Conservation (phyloP, 352 stramenopile genomes). For the Chrysophaeum taylorii region DNA sequence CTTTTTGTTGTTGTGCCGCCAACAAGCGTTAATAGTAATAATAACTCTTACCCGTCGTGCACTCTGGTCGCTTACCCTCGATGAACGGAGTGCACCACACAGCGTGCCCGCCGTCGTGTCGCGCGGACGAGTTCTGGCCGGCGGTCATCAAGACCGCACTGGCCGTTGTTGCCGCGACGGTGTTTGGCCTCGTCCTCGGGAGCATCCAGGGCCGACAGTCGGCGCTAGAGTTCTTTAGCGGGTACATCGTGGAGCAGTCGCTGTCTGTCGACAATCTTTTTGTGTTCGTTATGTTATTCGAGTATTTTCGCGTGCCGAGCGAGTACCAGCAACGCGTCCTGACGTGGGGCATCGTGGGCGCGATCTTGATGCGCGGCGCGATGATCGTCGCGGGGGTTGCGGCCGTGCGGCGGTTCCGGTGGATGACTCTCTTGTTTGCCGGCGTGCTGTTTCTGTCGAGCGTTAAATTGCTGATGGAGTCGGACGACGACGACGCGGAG, state of each 20-base stretch:
- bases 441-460: constrained; percentile 36
- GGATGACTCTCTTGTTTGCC: constrained; percentile 38
- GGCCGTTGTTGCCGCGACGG: neutral
- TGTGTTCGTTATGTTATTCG: constrained; percentile 51
- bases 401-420: constrained; percentile 35
- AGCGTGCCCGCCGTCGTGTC: too few species aligned
- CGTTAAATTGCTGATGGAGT: constrained; percentile 36
- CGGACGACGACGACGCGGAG: constrained; percentile 27
- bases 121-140: neutral
- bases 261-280: constrained; percentile 52
- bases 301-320: constrained; percentile 47
- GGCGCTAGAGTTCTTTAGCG: constrained; percentile 41
- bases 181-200: constrained; percentile 22
- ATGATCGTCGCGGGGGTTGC: constrained; percentile 44
- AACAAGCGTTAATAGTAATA: too few species aligned
- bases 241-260: constrained; percentile 48
- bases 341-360: constrained; percentile 40
- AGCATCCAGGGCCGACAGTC: constrained; percentile 14
- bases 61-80: too few species aligned
- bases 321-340: constrained; percentile 32
- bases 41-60: too few species aligned
- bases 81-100: too few species aligned
- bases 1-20: too few species aligned
- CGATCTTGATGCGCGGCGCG: constrained; percentile 39
- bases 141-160: constrained; percentile 14